Base-by-base conservation (phyloP, 805 yeast genomes). In the Candida khao-thaluensis region DNA sequence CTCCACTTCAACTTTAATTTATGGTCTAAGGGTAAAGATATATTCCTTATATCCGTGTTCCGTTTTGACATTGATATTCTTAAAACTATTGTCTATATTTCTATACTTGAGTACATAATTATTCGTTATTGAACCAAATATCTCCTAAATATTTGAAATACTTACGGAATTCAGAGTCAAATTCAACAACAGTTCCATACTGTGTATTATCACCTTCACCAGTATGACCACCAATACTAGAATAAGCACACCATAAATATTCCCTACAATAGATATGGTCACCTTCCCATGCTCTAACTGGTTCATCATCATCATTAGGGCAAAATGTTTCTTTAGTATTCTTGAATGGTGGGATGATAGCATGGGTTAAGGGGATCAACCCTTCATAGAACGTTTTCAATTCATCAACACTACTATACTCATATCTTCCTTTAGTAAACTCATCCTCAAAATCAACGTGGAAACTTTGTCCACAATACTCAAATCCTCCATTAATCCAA, bases 201-300 rank as follows among this genome's bases (percentile, higher is more conserved):
- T 67, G 68, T 30, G 60, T 59, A 22, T 63, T 66, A 24, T 60
- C 62, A 10, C 54, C 54, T 17, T 43, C 49, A 10, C 35, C 31
- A 22, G 49, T 59, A 3, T 15, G 12, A 2, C 75, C 81, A 12
- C 84, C 84, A 44, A 78, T 64, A 16, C 62, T 53, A 42, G 77
- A 77, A 52, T 76, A 77, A 0, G 82, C 83, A 64, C 84, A 79
- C 78, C 82, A 79, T 14, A 73, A 50, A 50, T 79, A 79, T n/a
- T 71, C 67, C 26, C 70, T 69, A 60, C 85, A 80, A 42, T 76
- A 73, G 14, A 60, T 62, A 37, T 70, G 64, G 53, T 74, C 76
- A 47, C 72, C 72, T 17, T 38, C 30, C 83, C 84, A 78, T 23
- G 77, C 79, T 26, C 69, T 57, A 3, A 62, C 50, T 15, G 82